phyloP scores from a whole-genome alignment of 2,329 filamentous ascomycete species.

The Beauveria australis region DNA sequence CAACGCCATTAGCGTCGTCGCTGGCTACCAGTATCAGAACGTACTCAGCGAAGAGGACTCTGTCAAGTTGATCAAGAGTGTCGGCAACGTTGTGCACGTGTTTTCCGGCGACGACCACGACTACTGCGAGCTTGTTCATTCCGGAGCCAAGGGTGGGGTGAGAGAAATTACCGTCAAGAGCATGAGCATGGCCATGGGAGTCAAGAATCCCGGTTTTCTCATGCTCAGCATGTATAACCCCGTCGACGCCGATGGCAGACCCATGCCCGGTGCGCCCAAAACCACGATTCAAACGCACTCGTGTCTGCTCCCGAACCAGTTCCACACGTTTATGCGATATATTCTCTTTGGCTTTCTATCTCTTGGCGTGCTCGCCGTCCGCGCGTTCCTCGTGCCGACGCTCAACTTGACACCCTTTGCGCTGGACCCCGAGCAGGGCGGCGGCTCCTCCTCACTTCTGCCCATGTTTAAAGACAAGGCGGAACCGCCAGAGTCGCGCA shows the following conservation, averaged over 20 bases:
- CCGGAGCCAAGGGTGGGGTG: slow-evolving; percentile 54
- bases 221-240: slow-evolving; percentile 92
- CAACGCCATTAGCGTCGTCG: slow-evolving; percentile 69
- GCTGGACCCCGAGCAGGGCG: slow-evolving; percentile 31
- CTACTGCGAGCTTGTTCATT: slow-evolving; percentile 86
- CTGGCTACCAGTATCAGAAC: slow-evolving; percentile 95
- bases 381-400: slow-evolving; percentile 49
- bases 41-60: slow-evolving; percentile 75
- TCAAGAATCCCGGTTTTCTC: slow-evolving; percentile 77
- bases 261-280: slow-evolving; percentile 33
- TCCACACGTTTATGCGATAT: slow-evolving; percentile 78
- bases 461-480: slow-evolving; percentile 47
- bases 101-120: slow-evolving; percentile 98
- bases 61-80: slow-evolving; percentile 61
- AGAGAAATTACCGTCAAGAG: slow-evolving; percentile 92
- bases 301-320: slow-evolving; percentile 82
- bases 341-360: slow-evolving; percentile 50
- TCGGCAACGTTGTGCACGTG: slow-evolving; percentile 75
- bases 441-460: slow-evolving; percentile 20
- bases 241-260: slow-evolving; percentile 52
- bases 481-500: slow-evolving; percentile 28
- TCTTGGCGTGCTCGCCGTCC: slow-evolving; percentile 40
- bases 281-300: slow-evolving; percentile 78
- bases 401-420: slow-evolving; percentile 47
- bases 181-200: slow-evolving; percentile 93